These are phyloP conservation scores for Moringa oleifera DNA, from an alignment of 345 rosid genomes.

Conservation along the genomic window DNA sequence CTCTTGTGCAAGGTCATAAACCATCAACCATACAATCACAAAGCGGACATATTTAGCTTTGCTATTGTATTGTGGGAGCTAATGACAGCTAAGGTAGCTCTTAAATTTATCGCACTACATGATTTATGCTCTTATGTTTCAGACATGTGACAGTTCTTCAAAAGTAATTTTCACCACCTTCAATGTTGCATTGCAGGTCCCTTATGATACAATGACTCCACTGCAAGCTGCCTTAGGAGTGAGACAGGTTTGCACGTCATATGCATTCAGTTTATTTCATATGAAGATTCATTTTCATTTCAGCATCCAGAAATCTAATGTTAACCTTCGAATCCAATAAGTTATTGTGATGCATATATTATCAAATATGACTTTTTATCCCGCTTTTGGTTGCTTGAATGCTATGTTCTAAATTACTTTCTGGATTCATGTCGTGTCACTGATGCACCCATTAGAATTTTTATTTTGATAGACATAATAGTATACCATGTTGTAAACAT, in stretches of 20 bases:
- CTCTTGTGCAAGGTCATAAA: conserved; percentile 52
- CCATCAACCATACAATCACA: conserved; percentile 66
- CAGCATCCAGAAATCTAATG: background rate
- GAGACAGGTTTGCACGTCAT: conserved; percentile 41
- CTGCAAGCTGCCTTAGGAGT: conserved; percentile 82
- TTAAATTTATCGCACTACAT: background rate
- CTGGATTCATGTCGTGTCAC: background rate
- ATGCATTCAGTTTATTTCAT: background rate
- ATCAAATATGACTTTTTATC: background rate
- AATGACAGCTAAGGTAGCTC: conserved; percentile 62
- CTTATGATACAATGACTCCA: conserved; percentile 63
- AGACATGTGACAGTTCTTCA: background rate
- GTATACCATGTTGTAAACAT: background rate
- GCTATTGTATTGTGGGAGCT: conserved; percentile 80
- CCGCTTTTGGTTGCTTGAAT: background rate
- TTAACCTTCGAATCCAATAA: background rate
- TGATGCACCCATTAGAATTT: no score
- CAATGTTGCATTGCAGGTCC: conserved; percentile 39
- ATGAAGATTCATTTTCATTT: background rate
- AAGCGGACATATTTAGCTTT: conserved; percentile 73
- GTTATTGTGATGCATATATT: background rate
- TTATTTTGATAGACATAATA: background rate
- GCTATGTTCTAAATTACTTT: background rate
- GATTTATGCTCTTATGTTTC: background rate
- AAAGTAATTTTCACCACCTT: background rate